Evolutionary conservation across 2,329 filamentous ascomycete genomes (phyloP).

Genomic region (Trichoderma sp.): DNA sequence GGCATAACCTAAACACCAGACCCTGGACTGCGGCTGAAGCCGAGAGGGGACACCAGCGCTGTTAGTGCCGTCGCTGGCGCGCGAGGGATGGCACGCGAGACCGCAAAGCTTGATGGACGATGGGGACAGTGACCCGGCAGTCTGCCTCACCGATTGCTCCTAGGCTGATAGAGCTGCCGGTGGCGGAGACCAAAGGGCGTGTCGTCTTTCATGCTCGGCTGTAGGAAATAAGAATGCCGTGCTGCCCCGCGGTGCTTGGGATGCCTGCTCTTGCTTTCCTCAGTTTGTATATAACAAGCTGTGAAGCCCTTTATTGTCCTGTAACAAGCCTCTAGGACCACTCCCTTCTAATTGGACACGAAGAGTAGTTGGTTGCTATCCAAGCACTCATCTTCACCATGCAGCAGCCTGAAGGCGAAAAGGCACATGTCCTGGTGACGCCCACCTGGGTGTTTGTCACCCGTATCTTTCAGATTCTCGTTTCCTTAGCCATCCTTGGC

Average conservation of each 20-base stretch:
- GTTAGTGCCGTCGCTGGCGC: constrained; percentile 15
- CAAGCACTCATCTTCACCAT: constrained; percentile 23
- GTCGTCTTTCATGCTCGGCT: neutral
- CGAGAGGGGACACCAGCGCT: constrained; percentile 15
- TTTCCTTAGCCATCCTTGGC: constrained; percentile 50
- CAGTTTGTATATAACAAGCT: neutral
- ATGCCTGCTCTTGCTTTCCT: neutral
- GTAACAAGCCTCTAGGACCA: neutral
- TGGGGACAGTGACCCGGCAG: constrained; percentile 5
- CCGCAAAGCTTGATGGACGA: neutral
- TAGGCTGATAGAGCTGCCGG: constrained; percentile 27
- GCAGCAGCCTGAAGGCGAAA: constrained; percentile 30
- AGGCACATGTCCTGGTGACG: constrained; percentile 44
- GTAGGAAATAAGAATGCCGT: constrained; percentile 26
- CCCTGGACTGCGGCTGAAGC: constrained; percentile 30
- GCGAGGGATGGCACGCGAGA: neutral
- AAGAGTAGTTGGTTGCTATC: neutral
- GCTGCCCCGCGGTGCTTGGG: neutral
- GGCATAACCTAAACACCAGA: constrained; percentile 6
- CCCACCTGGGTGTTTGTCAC: constrained; percentile 50
- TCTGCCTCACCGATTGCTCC: constrained; percentile 28
- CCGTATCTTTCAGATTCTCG: constrained; percentile 47
- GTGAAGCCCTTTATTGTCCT: neutral
- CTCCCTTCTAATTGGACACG: neutral
- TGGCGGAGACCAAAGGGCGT: constrained; percentile 10